phyloP scores from a whole-genome alignment of 805 yeast species.

The Wickerhamiella domercqiae region DNA sequence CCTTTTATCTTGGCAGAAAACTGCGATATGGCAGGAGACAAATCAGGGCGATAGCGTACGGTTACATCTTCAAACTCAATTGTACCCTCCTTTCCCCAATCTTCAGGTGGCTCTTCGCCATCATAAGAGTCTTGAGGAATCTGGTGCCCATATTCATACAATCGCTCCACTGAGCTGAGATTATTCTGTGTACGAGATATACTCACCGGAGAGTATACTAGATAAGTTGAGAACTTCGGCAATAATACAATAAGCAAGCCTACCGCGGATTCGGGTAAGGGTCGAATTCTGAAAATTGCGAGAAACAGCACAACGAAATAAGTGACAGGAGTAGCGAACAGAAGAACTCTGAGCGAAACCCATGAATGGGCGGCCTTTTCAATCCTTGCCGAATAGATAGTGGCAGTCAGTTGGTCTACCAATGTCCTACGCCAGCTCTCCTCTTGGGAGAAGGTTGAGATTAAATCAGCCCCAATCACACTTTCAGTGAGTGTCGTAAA shows the following conservation, averaged over 20 bases:
- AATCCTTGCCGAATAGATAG: conserved; percentile 50
- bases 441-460: conserved; percentile 39
- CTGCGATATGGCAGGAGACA: conserved; percentile 50
- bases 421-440: conserved; percentile 33
- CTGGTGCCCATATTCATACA: conserved; percentile 44
- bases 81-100: conserved; percentile 53
- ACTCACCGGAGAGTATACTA: too few species aligned
- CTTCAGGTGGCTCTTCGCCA: not conserved
- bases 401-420: conserved; percentile 32
- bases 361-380: conserved; percentile 56
- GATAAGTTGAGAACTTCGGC: too few species aligned
- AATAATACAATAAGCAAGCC: too few species aligned
- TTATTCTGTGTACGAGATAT: too few species aligned
- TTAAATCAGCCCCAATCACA: conserved; percentile 46
- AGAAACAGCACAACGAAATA: conserved; percentile 41
- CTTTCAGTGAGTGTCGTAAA: conserved; percentile 57
- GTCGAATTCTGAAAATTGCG: conserved; percentile 42
- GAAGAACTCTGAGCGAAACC: conserved; percentile 46
- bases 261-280: too few species aligned
- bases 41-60: conserved; percentile 43
- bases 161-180: conserved; percentile 58
- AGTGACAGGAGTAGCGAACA: conserved; percentile 35
- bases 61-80: conserved; percentile 43
- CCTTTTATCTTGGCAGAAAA: conserved; percentile 35
- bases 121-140: conserved; percentile 40